Evolutionary conservation across 1,139 yeast genomes (phyloP).

Genomic region (Protomyces lactucae-debilis): DNA sequence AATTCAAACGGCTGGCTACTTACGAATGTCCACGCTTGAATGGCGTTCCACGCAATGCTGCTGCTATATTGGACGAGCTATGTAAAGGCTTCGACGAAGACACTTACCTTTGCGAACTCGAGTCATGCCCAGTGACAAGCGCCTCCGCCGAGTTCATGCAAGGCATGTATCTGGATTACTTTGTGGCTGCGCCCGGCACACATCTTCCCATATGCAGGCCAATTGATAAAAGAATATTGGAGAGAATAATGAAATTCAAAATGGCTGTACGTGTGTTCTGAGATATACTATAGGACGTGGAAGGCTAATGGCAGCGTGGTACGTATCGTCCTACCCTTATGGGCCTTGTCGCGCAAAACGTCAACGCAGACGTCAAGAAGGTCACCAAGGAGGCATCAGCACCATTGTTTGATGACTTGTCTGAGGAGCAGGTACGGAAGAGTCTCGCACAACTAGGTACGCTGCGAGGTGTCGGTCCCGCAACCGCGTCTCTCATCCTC

Average conservation of each 20-base stretch:
- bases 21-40: too few relatives aligned
- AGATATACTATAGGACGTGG: too few relatives aligned
- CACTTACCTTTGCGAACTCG: too few relatives aligned
- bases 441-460: not conserved
- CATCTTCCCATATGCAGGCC: not conserved
- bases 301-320: not conserved
- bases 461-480: conserved; percentile 15
- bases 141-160: not conserved
- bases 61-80: too few relatives aligned
- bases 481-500: conserved; percentile 21
- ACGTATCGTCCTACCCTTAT: not conserved
- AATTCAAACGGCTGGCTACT: too few relatives aligned
- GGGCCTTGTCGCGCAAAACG: not conserved
- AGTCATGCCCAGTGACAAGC: too few relatives aligned
- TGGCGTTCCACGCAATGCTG: too few relatives aligned
- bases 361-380: not conserved
- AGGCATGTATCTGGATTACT: not conserved
- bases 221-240: too few relatives aligned
- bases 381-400: not conserved
- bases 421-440: not conserved
- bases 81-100: too few relatives aligned
- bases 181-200: not conserved
- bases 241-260: not conserved
- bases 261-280: not conserved
- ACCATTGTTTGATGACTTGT: not conserved